Conservation (phyloP, 768 basidiomycete genomes). For the Phlebiopsis gigantea region DNA sequence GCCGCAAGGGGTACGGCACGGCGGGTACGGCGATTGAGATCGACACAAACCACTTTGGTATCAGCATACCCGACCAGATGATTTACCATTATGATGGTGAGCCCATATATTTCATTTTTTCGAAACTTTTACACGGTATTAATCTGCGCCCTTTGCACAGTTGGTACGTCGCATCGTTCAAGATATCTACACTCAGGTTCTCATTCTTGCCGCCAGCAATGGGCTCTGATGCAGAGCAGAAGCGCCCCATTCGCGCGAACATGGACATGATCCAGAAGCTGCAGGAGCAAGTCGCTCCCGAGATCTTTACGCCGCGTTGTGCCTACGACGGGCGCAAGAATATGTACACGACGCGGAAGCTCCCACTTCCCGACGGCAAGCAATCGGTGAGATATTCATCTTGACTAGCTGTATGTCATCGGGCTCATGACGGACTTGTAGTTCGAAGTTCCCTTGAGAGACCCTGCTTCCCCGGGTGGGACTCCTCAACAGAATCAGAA, state of each 20-base stretch:
- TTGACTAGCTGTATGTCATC: not conserved
- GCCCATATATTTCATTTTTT: conserved; percentile 17
- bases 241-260: conserved; percentile 59
- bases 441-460: conserved; percentile 56
- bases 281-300: conserved; percentile 48
- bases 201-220: conserved; percentile 53
- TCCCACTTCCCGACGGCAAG: conserved; percentile 52
- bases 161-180: not conserved
- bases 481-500: conserved; percentile 29
- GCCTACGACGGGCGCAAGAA: conserved; percentile 77
- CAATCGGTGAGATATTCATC: conserved; percentile 41
- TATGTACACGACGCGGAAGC: conserved; percentile 52
- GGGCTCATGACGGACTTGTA: conserved; percentile 22
- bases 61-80: conserved; percentile 51
- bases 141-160: not conserved
- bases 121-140: not conserved
- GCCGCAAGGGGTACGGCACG: conserved; percentile 57
- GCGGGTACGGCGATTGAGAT: conserved; percentile 42
- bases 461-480: conserved; percentile 25
- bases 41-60: conserved; percentile 57
- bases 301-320: conserved; percentile 61
- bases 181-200: not conserved
- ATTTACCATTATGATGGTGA: conserved; percentile 80
- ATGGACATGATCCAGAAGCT: conserved; percentile 65
- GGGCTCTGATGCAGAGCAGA: conserved; percentile 45